Percentiles rank a stretch among this genome's conserved stretches.
These are phyloP conservation scores for Agrostemma githago DNA, from an alignment of 148 eudicot species.

Conservation along the genomic window DNA sequence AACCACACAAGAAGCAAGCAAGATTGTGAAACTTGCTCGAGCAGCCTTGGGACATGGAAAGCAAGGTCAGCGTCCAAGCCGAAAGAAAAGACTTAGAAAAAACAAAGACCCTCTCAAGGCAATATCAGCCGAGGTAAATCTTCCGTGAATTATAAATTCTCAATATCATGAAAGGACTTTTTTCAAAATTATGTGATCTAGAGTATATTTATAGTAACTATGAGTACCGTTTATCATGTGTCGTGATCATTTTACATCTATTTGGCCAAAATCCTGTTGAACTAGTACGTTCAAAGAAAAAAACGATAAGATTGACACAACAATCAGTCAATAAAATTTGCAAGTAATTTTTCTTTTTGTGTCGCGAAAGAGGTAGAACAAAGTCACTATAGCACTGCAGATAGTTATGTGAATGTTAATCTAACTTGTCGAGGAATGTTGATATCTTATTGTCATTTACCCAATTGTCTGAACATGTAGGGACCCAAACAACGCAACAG, in stretches of 20 bases:
- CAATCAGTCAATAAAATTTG: background rate
- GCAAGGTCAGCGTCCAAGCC: constrained; percentile 34
- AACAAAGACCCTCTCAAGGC: constrained; percentile 73
- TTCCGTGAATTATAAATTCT: background rate
- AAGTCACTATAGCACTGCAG: background rate
- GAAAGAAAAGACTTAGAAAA: constrained; percentile 52
- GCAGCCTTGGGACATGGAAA: constrained; percentile 70
- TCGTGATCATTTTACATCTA: no score
- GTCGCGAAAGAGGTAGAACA: background rate
- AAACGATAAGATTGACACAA: background rate
- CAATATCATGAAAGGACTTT: no score
- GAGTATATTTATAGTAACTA: background rate
- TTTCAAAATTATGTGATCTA: background rate
- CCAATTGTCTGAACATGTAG: constrained; percentile 11
- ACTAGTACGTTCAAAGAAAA: background rate
- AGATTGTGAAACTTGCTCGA: constrained; percentile 73
- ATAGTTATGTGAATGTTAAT: background rate
- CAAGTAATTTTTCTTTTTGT: background rate
- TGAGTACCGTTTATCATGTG: background rate
- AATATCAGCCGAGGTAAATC: constrained; percentile 67
- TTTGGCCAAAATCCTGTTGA: background rate
- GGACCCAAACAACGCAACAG: constrained; percentile 23
- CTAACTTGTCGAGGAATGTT: no score
- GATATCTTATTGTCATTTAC: no score
- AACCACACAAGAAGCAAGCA: constrained; percentile 86